Conservation (phyloP, 345 rosid genomes). For the Bruguiera sexangula region DNA sequence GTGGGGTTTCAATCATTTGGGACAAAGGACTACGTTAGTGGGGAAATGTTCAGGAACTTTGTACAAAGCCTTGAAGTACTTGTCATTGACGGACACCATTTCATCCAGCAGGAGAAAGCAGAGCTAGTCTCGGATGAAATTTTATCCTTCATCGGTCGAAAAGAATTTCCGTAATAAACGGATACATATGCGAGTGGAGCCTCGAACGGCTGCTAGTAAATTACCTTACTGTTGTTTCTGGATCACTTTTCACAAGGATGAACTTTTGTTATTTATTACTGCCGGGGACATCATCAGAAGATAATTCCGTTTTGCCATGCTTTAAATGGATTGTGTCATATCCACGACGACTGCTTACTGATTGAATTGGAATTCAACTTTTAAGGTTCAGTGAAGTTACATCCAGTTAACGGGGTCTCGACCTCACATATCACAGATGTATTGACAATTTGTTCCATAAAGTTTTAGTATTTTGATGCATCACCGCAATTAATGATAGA, state of each 20-base stretch:
- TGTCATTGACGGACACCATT: conserved; percentile 27
- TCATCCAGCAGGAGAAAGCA: conserved; percentile 28
- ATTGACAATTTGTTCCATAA: too few species aligned
- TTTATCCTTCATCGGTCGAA: conserved; percentile 10
- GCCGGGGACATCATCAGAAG: too few species aligned
- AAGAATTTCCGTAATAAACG: neutral
- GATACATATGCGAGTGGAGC: neutral
- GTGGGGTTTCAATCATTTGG: conserved; percentile 17
- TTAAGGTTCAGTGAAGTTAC: too few species aligned
- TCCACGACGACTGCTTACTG: too few species aligned
- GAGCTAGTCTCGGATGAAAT: conserved; percentile 15
- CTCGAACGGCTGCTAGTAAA: neutral
- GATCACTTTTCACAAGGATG: neutral
- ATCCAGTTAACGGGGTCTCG: too few species aligned
- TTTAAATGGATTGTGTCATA: too few species aligned
- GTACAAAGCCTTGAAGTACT: conserved; percentile 22
- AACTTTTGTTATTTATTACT: too few species aligned
- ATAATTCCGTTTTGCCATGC: too few species aligned
- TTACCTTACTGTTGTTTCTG: neutral
- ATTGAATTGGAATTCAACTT: too few species aligned
- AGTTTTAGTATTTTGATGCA: too few species aligned
- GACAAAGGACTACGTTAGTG: conserved; percentile 17
- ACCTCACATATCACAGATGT: too few species aligned
- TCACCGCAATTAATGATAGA: too few species aligned
- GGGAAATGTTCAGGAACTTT: conserved; percentile 12